phyloP scores from a whole-genome alignment of 495 filamentous ascomycete species.

The Penicillium paradoxum region DNA sequence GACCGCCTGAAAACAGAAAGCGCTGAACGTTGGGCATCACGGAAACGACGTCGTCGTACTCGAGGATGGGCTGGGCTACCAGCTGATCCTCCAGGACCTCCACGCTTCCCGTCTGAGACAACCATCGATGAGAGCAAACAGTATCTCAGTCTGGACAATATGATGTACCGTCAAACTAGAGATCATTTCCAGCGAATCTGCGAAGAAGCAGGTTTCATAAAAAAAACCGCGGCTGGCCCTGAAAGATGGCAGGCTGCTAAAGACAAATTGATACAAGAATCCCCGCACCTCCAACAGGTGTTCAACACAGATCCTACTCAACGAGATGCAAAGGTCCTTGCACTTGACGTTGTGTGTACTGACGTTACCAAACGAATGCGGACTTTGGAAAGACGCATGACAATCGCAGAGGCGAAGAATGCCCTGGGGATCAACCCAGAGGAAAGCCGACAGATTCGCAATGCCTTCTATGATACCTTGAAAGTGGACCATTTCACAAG shows the following conservation, averaged over 20 bases:
- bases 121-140: slow-evolving; percentile 75
- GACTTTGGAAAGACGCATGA: slow-evolving; percentile 56
- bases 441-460: slow-evolving; percentile 60
- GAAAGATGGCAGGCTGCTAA: slow-evolving; percentile 72
- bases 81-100: slow-evolving; percentile 67
- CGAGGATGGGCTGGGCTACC: slow-evolving; percentile 66
- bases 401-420: slow-evolving; percentile 68
- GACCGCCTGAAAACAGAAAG: slow-evolving; percentile 58
- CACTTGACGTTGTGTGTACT: slow-evolving; percentile 73
- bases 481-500: slow-evolving; percentile 67
- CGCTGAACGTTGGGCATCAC: slow-evolving; percentile 55
- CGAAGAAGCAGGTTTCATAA: slow-evolving; percentile 57
- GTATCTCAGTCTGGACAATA: slow-evolving; percentile 59
- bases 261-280: slow-evolving; percentile 60
- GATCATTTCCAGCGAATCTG: slow-evolving; percentile 67
- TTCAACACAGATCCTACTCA: slow-evolving; percentile 51
- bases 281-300: slow-evolving; percentile 58
- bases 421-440: slow-evolving; percentile 67
- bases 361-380: slow-evolving; percentile 80
- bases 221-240: slow-evolving; percentile 68
- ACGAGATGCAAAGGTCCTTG: slow-evolving; percentile 53
- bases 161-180: slow-evolving; percentile 57
- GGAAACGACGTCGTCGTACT: slow-evolving; percentile 69
- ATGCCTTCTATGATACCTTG: slow-evolving; percentile 62
- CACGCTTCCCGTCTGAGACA: slow-evolving; percentile 75